phyloP scores from a whole-genome alignment of 306 rosid genomes.

The Rosa multiflora region DNA sequence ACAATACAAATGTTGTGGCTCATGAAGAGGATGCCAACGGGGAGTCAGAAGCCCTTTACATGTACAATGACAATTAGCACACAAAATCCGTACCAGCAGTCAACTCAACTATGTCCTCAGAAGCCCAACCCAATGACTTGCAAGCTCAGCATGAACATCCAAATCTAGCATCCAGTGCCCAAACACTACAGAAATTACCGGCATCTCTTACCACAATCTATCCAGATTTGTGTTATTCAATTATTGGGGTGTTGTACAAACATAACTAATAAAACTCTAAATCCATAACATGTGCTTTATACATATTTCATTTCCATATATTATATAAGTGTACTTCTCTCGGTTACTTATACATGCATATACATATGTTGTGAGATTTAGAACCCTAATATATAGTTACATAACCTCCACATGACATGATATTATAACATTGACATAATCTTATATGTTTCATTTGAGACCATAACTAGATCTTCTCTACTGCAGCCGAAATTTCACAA shows the following conservation, averaged over 20 bases:
- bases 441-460: neutral
- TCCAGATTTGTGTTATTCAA: neutral
- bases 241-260: neutral
- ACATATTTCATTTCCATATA: neutral
- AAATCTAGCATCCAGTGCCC: too few relatives aligned
- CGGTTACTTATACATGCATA: neutral
- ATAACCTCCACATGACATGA: neutral
- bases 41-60: neutral
- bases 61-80: neutral
- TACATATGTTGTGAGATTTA: neutral
- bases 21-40: neutral
- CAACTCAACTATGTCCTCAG: neutral
- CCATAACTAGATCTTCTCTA: neutral
- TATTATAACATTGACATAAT: neutral
- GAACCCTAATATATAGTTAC: neutral
- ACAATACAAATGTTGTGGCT: neutral
- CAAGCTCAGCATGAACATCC: too few relatives aligned
- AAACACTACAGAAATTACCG: too few relatives aligned
- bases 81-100: neutral
- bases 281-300: neutral
- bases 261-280: neutral
- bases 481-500: neutral
- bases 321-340: neutral
- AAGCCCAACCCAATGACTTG: neutral
- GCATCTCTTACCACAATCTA: neutral